phyloP scores from a whole-genome alignment of 2,329 filamentous ascomycete genomes.

The Chalara sp. region DNA sequence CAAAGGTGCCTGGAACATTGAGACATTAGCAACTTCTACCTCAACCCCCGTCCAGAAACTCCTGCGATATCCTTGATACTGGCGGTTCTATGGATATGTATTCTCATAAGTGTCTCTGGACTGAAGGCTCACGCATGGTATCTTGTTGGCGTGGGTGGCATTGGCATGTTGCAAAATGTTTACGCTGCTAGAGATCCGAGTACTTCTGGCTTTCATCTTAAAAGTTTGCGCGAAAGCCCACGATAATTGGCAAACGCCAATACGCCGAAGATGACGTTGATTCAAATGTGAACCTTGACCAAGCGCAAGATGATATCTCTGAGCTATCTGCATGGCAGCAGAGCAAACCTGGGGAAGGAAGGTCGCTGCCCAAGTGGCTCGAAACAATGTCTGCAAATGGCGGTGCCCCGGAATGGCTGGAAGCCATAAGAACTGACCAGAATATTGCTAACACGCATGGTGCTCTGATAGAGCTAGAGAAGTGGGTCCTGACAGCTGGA shows the following conservation, averaged over 20 bases:
- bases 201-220: conserved; percentile 16
- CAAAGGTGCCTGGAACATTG: no score
- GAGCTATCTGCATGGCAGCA: conserved; percentile 1
- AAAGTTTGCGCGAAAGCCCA: conserved; percentile 5
- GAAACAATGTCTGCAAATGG: not conserved
- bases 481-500: not conserved
- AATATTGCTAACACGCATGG: not conserved
- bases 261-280: conserved; percentile 5
- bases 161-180: conserved; percentile 32
- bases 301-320: not conserved
- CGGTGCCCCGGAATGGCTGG: not conserved
- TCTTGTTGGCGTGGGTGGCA: no score
- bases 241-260: conserved; percentile 10
- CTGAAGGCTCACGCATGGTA: no score
- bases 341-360: not conserved
- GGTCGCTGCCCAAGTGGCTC: not conserved
- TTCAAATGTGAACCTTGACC: not conserved
- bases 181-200: conserved; percentile 28
- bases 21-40: no score
- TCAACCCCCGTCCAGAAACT: no score
- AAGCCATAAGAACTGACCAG: not conserved
- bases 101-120: no score
- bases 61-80: no score
- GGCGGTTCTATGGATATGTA: no score
- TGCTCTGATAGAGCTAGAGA: not conserved